Percentiles rank a stretch among this genome's conserved stretches.
These are phyloP conservation scores for Aurantiochytrium sp. DNA, from an alignment of 108 stramenopile genomes.

Conservation along the genomic window DNA sequence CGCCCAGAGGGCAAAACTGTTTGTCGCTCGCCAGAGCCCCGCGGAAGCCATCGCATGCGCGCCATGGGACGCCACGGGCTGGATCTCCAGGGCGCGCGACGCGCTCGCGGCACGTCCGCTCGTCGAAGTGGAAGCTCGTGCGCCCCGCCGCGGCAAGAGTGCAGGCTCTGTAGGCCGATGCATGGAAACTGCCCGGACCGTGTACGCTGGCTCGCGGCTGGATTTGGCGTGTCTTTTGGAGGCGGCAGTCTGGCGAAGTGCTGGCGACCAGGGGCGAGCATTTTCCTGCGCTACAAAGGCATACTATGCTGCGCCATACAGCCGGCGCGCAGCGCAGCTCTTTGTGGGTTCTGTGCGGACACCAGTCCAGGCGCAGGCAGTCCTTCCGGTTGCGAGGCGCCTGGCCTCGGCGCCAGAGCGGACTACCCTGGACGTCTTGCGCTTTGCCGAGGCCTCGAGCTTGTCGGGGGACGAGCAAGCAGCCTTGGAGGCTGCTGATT, in stretches of 20 bases:
- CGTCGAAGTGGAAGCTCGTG: neutral
- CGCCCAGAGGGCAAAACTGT: neutral
- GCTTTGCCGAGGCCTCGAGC: neutral
- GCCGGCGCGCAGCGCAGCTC: neutral
- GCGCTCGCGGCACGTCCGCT: neutral
- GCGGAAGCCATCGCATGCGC: neutral
- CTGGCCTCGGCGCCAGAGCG: neutral
- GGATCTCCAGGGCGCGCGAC: neutral
- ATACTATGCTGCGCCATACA: neutral
- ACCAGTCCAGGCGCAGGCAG: neutral
- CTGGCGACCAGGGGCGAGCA: neutral
- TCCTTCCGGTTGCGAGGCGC: neutral
- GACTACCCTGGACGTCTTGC: neutral
- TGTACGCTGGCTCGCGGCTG: neutral
- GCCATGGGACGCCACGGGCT: neutral
- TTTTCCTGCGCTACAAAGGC: neutral
- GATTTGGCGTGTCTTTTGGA: neutral
- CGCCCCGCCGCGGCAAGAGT: too few species aligned
- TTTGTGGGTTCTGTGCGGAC: neutral
- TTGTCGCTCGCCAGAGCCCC: neutral
- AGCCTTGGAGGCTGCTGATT: neutral
- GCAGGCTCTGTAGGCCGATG: neutral
- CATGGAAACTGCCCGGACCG: neutral
- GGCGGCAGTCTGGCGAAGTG: neutral
- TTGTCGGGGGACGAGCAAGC: neutral